Evolutionary conservation across 2,329 filamentous ascomycete species (phyloP), one percentile per base, ranked within the genome.

Genomic region (Ophiostoma angusticollis): DNA sequence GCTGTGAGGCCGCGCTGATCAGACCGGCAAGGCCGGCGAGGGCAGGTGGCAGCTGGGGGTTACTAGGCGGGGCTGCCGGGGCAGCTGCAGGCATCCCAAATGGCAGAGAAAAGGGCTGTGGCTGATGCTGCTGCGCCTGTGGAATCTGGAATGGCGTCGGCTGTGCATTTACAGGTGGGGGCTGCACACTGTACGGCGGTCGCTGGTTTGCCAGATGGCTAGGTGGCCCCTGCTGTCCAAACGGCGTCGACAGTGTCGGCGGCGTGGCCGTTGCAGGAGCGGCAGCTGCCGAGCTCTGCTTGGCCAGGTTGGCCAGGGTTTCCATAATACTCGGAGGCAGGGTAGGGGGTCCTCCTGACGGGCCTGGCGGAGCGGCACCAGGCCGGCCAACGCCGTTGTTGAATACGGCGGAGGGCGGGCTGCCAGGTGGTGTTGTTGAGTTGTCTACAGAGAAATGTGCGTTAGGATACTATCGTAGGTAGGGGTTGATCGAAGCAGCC

Each of bases 281-380:
- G 68, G 59, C 44, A 64, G 65, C 58, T 17, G 64, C 63, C 27
- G 67, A 72, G 56, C 78, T 85, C 58, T 84, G 80, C 47, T 82
- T 80, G 28, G 82, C 81, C 61, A 91, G 81, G 53, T 83, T 84
- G 47, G 83, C 81, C 46, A 91, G 70, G 31, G 80, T 80, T 56
- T 83, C 81, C 59, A 87, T 68, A 50, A 91, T 86, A 48, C 76
- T 79, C 45, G 56, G 29, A 13, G 51, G 52, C 13, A 59, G 64
- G 59, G 45, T 65, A 59, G 54, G 49, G 7, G 57, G 54, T 18
- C 68, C 62, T 64, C 52, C 37, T n/a, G 57, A 57, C 40, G 50
- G 24, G 13, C 52, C 37, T n/a, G 57, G 57, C 40, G 50, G 24
- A 19, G 23, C 21, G 12, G 11, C 44, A 41, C 48, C 45, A 47